Evolutionary conservation across 2,329 filamentous ascomycete species (phyloP).

Genomic region (Dichotomopilus funicola): DNA sequence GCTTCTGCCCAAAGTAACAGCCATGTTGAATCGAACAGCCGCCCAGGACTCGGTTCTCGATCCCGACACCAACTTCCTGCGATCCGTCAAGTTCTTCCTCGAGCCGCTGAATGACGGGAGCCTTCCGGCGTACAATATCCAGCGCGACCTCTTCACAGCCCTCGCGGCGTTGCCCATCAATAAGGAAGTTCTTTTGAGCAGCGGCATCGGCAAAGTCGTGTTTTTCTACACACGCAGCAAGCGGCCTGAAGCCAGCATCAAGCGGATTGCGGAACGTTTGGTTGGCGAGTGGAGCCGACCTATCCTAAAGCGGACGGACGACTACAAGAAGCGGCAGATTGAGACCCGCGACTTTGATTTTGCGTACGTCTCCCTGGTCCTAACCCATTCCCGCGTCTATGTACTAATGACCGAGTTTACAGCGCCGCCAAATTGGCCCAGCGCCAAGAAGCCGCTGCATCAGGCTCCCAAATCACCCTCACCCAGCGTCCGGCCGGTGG

Average conservation of each 20-base stretch:
- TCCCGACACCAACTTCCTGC: conserved; percentile 89
- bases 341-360: conserved; percentile 59
- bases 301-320: conserved; percentile 86
- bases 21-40: conserved; percentile 82
- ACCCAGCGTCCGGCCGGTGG: conserved; percentile 42
- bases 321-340: conserved; percentile 79
- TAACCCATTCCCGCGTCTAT: not conserved
- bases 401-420: not conserved
- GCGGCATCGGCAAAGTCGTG: conserved; percentile 91
- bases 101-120: conserved; percentile 92
- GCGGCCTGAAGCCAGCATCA: conserved; percentile 79
- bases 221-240: conserved; percentile 97
- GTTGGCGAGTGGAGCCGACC: conserved; percentile 93
- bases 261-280: conserved; percentile 87
- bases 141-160: conserved; percentile 84
- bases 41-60: conserved; percentile 80
- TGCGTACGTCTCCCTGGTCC: conserved; percentile 42
- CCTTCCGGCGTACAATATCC: conserved; percentile 93
- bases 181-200: conserved; percentile 83
- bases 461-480: conserved; percentile 41
- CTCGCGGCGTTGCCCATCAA: conserved; percentile 77
- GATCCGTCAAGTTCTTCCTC: conserved; percentile 94
- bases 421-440: conserved; percentile 51
- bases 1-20: conserved; percentile 84
- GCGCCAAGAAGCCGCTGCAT: conserved; percentile 36